phyloP scores from a whole-genome alignment of 495 filamentous ascomycete species.

The Podospora bellae-mahoneyi region DNA sequence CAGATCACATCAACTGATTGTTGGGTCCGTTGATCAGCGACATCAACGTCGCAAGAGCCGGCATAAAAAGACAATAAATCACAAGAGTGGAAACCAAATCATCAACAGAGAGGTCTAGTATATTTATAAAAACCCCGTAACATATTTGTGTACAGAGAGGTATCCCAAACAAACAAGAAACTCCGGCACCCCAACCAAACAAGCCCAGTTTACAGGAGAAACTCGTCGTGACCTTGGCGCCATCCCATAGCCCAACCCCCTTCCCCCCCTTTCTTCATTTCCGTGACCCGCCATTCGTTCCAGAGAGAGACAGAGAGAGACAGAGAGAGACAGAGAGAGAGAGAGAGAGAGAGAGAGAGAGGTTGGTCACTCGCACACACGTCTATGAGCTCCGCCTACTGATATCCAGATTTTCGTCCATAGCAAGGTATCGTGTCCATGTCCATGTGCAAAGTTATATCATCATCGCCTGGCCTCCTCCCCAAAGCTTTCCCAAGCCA shows the following conservation, averaged over 20 bases:
- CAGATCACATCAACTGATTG: background rate
- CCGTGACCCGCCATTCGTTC: background rate
- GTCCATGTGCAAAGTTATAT: background rate
- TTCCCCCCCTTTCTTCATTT: background rate
- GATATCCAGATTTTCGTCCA: background rate
- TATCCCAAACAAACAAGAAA: background rate
- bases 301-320: background rate
- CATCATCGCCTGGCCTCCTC: background rate
- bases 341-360: no score
- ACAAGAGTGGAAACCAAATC: background rate
- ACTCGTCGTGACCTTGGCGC: background rate
- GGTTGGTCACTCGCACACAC: background rate
- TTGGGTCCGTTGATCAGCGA: no score
- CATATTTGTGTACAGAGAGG: background rate
- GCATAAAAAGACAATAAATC: background rate
- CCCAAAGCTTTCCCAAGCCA: background rate
- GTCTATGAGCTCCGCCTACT: background rate
- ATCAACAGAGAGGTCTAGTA: background rate
- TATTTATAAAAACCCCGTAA: background rate
- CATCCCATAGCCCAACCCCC: background rate
- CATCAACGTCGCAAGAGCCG: background rate
- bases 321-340: no score
- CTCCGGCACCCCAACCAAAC: background rate
- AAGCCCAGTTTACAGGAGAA: background rate
- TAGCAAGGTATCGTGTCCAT: background rate